Percentiles rank a stretch among this genome's conserved stretches.
phyloP scores from a whole-genome alignment of 306 rosid genomes.

The Castanopsis chinensis region DNA sequence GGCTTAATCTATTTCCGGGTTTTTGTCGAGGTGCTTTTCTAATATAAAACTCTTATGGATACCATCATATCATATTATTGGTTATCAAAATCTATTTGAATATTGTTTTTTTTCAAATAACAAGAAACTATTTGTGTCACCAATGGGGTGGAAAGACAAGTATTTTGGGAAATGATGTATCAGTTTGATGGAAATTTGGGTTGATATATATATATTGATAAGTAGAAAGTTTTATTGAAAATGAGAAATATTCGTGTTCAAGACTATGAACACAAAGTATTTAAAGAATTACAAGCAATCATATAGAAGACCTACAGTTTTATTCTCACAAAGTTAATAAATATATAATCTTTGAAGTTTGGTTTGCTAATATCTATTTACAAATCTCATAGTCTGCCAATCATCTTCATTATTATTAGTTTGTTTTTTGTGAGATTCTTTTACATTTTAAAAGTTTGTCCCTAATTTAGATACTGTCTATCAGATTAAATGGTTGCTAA shows the following conservation, averaged over 20 bases:
- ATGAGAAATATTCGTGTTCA: too few relatives aligned
- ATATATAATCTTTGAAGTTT: neutral
- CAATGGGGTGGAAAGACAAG: neutral
- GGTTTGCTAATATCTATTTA: neutral
- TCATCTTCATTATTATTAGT: neutral
- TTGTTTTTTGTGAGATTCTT: neutral
- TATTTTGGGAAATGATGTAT: neutral
- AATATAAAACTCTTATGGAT: neutral
- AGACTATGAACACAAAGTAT: too few relatives aligned
- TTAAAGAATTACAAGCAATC: too few relatives aligned
- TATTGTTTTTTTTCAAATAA: too few relatives aligned
- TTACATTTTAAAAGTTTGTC: neutral
- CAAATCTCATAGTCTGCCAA: neutral
- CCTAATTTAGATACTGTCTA: constrained; percentile 3
- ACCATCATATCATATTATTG: neutral
- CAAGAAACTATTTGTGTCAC: neutral
- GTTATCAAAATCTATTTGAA: too few relatives aligned
- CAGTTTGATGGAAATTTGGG: too few relatives aligned
- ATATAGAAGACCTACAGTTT: neutral
- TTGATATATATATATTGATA: too few relatives aligned
- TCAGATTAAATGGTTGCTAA: constrained; percentile 76
- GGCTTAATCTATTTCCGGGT: constrained; percentile 59
- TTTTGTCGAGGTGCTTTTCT: constrained; percentile 55
- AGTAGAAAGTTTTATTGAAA: too few relatives aligned
- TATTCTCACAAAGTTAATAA: neutral